Percentiles rank a stretch among this genome's conserved stretches.
phyloP scores from a whole-genome alignment of 2,329 filamentous ascomycete genomes.

The Beauveria varroae region DNA sequence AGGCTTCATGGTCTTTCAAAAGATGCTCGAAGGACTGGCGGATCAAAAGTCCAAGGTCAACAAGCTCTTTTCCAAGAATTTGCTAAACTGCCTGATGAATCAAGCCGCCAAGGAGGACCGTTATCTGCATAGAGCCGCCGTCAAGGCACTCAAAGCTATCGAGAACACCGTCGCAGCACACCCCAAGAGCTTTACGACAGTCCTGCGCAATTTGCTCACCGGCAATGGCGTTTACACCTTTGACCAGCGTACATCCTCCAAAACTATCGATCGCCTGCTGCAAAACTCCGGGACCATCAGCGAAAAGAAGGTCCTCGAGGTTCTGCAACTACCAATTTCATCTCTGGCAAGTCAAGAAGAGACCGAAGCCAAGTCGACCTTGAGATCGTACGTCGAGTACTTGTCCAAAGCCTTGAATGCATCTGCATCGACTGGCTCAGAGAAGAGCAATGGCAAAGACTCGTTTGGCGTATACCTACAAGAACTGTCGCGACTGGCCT shows the following conservation, averaged over 20 bases:
- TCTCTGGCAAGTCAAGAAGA: slow-evolving; percentile 20
- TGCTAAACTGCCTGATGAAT: slow-evolving; percentile 76
- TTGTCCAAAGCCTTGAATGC: slow-evolving; percentile 44
- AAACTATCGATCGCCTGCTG: slow-evolving; percentile 71
- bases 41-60: slow-evolving; percentile 39
- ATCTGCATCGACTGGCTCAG: slow-evolving; percentile 19
- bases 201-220: slow-evolving; percentile 62
- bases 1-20: slow-evolving; percentile 81
- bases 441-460: slow-evolving; percentile 20
- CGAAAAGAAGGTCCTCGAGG: slow-evolving; percentile 43
- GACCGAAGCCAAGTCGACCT: slow-evolving; percentile 22
- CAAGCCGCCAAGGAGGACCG: slow-evolving; percentile 71
- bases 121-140: slow-evolving; percentile 71
- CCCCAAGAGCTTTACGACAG: slow-evolving; percentile 48
- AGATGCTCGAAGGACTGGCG: slow-evolving; percentile 53
- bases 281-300: slow-evolving; percentile 50
- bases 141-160: slow-evolving; percentile 66
- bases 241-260: slow-evolving; percentile 78
- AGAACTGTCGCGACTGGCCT: slow-evolving; percentile 48
- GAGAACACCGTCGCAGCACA: slow-evolving; percentile 56
- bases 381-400: slow-evolving; percentile 47
- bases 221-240: slow-evolving; percentile 69
- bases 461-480: slow-evolving; percentile 37
- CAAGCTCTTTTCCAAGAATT: slow-evolving; percentile 71
- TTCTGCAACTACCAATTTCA: slow-evolving; percentile 38